Base-by-base conservation (phyloP, 768 basidiomycete genomes). In the Lanmaoa pseudosensibilis region DNA sequence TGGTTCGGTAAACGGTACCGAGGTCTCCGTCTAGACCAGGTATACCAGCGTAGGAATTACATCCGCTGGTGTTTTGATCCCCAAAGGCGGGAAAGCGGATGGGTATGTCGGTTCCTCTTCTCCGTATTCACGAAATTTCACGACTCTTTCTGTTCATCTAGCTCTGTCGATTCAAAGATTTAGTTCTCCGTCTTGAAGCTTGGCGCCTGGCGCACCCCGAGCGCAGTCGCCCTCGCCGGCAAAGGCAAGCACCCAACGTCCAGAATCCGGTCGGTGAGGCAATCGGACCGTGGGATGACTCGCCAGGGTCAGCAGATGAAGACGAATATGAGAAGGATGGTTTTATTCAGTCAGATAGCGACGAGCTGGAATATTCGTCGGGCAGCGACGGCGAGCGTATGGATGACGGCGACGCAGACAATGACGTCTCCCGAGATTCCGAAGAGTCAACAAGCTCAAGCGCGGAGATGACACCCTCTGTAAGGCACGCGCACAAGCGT, bases 1-100 rank as follows among this genome's bases (percentile, higher is more conserved):
- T 67, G 59, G 63, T 68, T 65, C 11, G 57, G 65, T 25, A 43
- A 11, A 21, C 46, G 45, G n/a, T 68, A 60, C 27, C n/a, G 5
- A 8, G 68, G 67, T 45, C 37, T 47, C 3, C 58, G 51, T 8
- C 23, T 68, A 16, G 55, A 69, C 25, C 52, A 57, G 13, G 63
- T 15, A 5, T 60, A 52, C 16, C 10, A 48, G 19, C 49, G 66
- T 2, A 39, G 16, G 27, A 0, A 38, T 5, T 65, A 34, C 15
- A 40, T 63, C 1, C 21, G 4, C 3, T 74, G 52, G 68, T 65
- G 45, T 21, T 51, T 49, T 33, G 19, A 45, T 39, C 47, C 46
- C 1, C 0, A 11, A 19, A 51, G 45, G 13, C 0, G 2, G 5
- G 39, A 52, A 19, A 6, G 7, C 0, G 62, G 52, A 52, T 32